Percentiles rank a stretch among this genome's conserved stretches.
Evolutionary conservation across 2,329 filamentous ascomycete genomes (phyloP).

Genomic region (Nigrospora sphaerica): DNA sequence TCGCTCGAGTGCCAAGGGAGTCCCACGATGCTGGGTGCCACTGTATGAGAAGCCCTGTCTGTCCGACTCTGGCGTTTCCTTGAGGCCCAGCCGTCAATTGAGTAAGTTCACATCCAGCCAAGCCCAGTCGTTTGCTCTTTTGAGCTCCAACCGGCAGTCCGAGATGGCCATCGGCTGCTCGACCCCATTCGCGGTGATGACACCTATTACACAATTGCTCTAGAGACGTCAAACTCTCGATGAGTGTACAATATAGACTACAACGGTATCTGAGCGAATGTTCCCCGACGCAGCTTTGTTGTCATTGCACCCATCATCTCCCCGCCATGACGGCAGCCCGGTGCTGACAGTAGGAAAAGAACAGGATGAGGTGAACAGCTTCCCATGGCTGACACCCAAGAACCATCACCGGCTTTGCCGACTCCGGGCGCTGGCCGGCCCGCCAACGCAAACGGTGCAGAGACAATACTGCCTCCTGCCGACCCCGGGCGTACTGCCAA

Average conservation of each 20-base stretch:
- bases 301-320: slow-evolving; percentile 1
- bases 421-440: background rate
- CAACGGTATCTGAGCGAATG: slow-evolving; percentile 89
- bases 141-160: too few relatives aligned
- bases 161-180: too few relatives aligned
- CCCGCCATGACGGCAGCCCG: slow-evolving; percentile 3
- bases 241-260: slow-evolving; percentile 77
- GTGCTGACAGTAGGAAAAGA: slow-evolving; percentile 18
- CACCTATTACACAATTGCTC: slow-evolving; percentile 38
- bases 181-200: slow-evolving; percentile 49
- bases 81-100: too few relatives aligned
- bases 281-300: slow-evolving; percentile 8
- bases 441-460: slow-evolving; percentile 5
- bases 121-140: too few relatives aligned
- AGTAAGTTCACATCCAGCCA: too few relatives aligned
- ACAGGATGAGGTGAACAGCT: slow-evolving; percentile 34
- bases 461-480: background rate
- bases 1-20: too few relatives aligned
- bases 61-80: too few relatives aligned
- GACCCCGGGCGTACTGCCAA: background rate
- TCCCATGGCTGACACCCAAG: slow-evolving; percentile 22
- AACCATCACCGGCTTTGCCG: slow-evolving; percentile 7
- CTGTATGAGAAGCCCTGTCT: too few relatives aligned
- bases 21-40: too few relatives aligned
- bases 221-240: slow-evolving; percentile 54